These are phyloP conservation scores for Cryptomeria japonica DNA, from an alignment of 75 land plant species.

Conservation along the genomic window DNA sequence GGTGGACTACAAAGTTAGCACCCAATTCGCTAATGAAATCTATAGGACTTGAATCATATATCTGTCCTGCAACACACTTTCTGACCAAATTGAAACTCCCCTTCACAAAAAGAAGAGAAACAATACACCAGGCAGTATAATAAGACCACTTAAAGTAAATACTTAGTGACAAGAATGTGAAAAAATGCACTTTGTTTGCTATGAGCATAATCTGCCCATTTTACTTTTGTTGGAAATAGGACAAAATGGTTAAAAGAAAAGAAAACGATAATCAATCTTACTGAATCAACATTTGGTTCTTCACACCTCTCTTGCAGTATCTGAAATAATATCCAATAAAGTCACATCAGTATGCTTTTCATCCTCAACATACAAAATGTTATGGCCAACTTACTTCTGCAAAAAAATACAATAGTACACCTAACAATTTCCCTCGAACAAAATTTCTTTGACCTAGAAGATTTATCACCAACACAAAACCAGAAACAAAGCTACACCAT, in stretches of 20 bases:
- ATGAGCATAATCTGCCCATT: not conserved
- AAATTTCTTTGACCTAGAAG: not conserved
- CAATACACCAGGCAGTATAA: not conserved
- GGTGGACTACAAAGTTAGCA: constrained; percentile 55
- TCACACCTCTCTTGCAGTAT: constrained; percentile 10
- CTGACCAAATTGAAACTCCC: constrained; percentile 55
- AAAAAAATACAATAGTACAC: not conserved
- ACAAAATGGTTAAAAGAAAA: not conserved
- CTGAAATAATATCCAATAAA: constrained; percentile 1
- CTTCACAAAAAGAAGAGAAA: constrained; percentile 31
- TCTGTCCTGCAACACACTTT: constrained; percentile 72
- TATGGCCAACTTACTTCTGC: not conserved
- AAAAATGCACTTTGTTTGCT: not conserved
- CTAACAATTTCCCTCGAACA: not conserved
- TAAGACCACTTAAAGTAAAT: not conserved
- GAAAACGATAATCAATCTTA: not conserved
- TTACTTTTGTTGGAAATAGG: not conserved
- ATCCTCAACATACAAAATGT: not conserved
- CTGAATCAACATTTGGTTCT: constrained; percentile 9
- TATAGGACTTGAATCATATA: constrained; percentile 89
- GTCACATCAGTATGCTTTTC: not conserved
- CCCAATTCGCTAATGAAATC: constrained; percentile 84
- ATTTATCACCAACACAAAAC: not conserved
- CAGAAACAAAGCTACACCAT: not conserved
- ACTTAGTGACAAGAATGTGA: not conserved